Evolutionary conservation across 768 basidiomycete genomes (phyloP), one percentile per base, ranked within the genome.

Genomic region (Daedaleopsis nitida): DNA sequence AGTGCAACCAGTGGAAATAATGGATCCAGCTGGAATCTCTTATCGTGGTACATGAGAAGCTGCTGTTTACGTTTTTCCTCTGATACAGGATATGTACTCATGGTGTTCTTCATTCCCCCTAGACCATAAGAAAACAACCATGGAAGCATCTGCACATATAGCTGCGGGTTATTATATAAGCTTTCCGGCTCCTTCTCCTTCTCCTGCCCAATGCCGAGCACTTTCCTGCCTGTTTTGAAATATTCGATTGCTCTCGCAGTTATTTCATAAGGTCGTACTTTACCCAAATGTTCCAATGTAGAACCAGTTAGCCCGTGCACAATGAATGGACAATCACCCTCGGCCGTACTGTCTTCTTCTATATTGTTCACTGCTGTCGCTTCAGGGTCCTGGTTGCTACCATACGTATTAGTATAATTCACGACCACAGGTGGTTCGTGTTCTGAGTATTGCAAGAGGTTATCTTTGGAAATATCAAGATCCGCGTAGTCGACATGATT

Each of bases 401-500:
- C 11, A 13, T 38, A n/a, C 39, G 42, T 48, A 49, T 51, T 37
- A 5, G 35, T 37, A 13, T 24, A 5, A 64, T 59, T 11, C n/a
- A n/a, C n/a, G n/a, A n/a, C n/a, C n/a, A n/a, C n/a, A n/a, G 59
- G 57, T 5, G 59, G 58, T 3, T 23, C n/a, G 11, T 62, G 47
- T 17, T 62, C 57, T 11, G 54, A 37, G 38, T 65, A 65, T 19
- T 39, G 23, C 2, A 23, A 17, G 2, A 65, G 32, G 21, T 65
- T 65, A 1, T 49, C 37, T 7, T 57, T n/a, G 1, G 60, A 59
- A 9, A 67, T 60, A 2, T 35, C 24, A 11, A 67, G 11, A 42
- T 67, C 58, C 3, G 42, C n/a, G 55, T 67, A 67, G 34, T 63
- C 55, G 12, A 16, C 19, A 51, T 69, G 64, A 42, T 69, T 69